Evolutionary conservation across 2,329 filamentous ascomycete species (phyloP).

Genomic region (Colletotrichum falcatum): DNA sequence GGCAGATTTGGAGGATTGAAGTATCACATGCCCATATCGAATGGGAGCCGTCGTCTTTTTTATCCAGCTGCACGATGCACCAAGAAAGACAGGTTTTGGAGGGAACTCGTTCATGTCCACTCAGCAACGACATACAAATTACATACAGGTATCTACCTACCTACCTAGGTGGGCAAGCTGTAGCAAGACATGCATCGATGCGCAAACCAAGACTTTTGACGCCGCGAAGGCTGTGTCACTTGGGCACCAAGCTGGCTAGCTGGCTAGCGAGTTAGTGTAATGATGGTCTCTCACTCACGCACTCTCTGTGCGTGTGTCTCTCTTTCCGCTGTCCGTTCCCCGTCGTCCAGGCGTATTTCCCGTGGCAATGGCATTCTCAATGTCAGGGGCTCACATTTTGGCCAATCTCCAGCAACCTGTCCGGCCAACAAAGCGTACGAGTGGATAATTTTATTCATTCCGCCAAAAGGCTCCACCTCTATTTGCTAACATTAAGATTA

Average conservation of each 20-base stretch:
- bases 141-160: neutral
- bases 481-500: slow-evolving; percentile 31
- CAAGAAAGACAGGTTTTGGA: neutral
- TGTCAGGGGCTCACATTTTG: slow-evolving; percentile 28
- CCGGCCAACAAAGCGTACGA: slow-evolving; percentile 28
- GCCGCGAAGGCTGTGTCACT: neutral
- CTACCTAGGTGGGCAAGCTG: slow-evolving; percentile 4
- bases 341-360: slow-evolving; percentile 12
- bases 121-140: slow-evolving; percentile 25
- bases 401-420: slow-evolving; percentile 33
- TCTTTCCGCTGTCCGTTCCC: neutral
- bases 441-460: slow-evolving; percentile 38
- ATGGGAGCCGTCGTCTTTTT: slow-evolving; percentile 23
- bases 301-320: neutral
- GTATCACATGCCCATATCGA: neutral
- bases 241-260: neutral
- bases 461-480: slow-evolving; percentile 23
- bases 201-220: slow-evolving; percentile 5
- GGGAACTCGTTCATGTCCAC: slow-evolving; percentile 20
- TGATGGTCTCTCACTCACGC: neutral
- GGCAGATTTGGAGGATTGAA: neutral
- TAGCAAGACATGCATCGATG: slow-evolving; percentile 1
- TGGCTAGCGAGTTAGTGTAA: neutral
- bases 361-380: slow-evolving; percentile 29
- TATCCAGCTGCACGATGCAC: slow-evolving; percentile 13